These are phyloP conservation scores for Sphagnurus paluster DNA, from an alignment of 1,284 basidiomycete species.

Conservation along the genomic window DNA sequence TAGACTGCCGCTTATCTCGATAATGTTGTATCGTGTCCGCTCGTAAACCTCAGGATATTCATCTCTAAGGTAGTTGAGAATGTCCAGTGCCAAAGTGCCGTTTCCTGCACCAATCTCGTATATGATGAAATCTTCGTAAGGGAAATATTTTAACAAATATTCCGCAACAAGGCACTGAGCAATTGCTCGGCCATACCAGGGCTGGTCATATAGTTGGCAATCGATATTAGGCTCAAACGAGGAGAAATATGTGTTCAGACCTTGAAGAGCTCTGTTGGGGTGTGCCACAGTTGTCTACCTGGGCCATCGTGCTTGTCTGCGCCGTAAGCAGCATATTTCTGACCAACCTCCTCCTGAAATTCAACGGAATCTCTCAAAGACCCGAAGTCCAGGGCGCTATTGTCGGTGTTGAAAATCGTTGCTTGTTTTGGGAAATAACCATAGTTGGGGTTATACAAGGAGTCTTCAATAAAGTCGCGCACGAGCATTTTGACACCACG, in stretches of 20 bases:
- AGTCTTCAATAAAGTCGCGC: constrained; percentile 96
- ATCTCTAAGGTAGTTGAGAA: constrained; percentile 79
- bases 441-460: constrained; percentile 95
- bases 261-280: constrained; percentile 97
- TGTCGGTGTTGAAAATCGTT: constrained; percentile 78
- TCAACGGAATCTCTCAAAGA: constrained; percentile 67
- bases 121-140: constrained; percentile 92
- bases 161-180: constrained; percentile 87
- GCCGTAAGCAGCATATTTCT: constrained; percentile 73
- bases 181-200: constrained; percentile 91
- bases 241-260: constrained; percentile 44
- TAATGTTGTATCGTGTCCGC: constrained; percentile 87
- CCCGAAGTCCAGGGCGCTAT: constrained; percentile 71
- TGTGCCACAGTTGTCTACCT: constrained; percentile 97
- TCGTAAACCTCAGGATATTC: constrained; percentile 91
- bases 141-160: constrained; percentile 93
- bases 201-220: constrained; percentile 46
- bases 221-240: constrained; percentile 2
- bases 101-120: constrained; percentile 99
- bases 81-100: constrained; percentile 88
- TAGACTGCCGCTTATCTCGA: constrained; percentile 88
- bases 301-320: constrained; percentile 64
- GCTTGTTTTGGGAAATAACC: constrained; percentile 96
- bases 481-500: constrained; percentile 90
- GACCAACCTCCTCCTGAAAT: constrained; percentile 82